phyloP scores from a whole-genome alignment of 1,284 basidiomycete genomes.

The Microstroma glucosiphilum region DNA sequence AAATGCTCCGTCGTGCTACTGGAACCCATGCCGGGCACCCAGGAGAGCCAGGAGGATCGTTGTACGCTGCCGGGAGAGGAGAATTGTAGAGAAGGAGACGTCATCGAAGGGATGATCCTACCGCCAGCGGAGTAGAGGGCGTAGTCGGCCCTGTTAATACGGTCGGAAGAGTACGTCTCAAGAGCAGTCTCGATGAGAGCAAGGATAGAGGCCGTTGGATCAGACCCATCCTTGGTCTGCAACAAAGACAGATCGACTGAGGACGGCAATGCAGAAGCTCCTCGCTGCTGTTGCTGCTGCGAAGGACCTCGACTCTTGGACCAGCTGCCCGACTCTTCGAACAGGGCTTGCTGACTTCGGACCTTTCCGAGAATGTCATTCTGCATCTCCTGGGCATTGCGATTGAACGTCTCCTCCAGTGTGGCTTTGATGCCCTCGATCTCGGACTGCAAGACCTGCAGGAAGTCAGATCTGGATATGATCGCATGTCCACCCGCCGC shows the following conservation, averaged over 20 bases:
- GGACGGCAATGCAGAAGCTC: conserved; percentile 60
- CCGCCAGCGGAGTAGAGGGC: conserved; percentile 78
- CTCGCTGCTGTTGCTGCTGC: neutral
- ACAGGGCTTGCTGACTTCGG: conserved; percentile 35
- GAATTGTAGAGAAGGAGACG: conserved; percentile 55
- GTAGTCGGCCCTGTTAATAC: conserved; percentile 72
- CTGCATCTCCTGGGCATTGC: conserved; percentile 30
- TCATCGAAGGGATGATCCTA: conserved; percentile 66
- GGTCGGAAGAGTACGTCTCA: conserved; percentile 66
- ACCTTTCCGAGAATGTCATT: conserved; percentile 32
- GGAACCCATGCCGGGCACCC: conserved; percentile 1
- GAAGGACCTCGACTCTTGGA: neutral
- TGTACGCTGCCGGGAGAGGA: neutral
- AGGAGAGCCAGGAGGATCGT: neutral
- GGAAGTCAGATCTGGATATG: conserved; percentile 38
- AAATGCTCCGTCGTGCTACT: neutral
- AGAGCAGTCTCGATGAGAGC: conserved; percentile 67
- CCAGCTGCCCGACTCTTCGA: conserved; percentile 26
- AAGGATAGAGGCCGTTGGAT: conserved; percentile 55
- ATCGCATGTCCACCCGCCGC: conserved; percentile 18
- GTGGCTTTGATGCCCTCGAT: conserved; percentile 42
- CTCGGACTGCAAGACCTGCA: conserved; percentile 43
- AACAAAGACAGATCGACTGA: neutral
- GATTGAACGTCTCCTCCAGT: conserved; percentile 39
- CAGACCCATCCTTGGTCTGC: conserved; percentile 1